Evolutionary conservation across 345 rosid genomes (phyloP).

Genomic region (Bretschneidera sinensis): DNA sequence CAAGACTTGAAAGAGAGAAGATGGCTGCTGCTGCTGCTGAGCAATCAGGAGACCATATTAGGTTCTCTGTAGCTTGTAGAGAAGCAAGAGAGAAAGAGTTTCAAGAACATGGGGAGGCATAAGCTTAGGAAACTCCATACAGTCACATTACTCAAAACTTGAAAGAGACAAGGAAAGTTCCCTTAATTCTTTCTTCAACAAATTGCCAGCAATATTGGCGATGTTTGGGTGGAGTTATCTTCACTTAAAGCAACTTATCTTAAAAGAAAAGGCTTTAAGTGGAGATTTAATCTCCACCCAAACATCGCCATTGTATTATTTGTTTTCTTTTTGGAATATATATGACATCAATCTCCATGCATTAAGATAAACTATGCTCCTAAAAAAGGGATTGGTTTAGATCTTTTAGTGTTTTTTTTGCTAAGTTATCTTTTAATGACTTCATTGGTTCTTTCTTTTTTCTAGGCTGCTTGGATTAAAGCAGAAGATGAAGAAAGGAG

Average conservation of each 20-base stretch:
- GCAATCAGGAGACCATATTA: slow-evolving; percentile 26
- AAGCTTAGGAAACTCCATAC: slow-evolving; percentile 68
- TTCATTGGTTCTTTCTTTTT: slow-evolving; percentile 13
- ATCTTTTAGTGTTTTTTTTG: too few species aligned
- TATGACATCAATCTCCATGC: neutral
- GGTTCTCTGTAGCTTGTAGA: slow-evolving; percentile 40
- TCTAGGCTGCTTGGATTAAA: slow-evolving; percentile 81
- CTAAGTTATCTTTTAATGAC: neutral
- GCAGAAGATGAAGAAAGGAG: slow-evolving; percentile 83
- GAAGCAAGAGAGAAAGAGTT: slow-evolving; percentile 74
- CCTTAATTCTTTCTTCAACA: too few species aligned
- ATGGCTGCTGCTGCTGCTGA: slow-evolving; percentile 24
- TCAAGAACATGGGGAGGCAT: slow-evolving; percentile 91
- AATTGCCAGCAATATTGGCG: too few species aligned
- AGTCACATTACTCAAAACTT: slow-evolving; percentile 67
- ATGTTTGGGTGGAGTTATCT: too few species aligned
- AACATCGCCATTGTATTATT: neutral
- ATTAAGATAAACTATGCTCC: neutral
- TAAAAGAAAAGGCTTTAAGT: too few species aligned
- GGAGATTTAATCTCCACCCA: too few species aligned
- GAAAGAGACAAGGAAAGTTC: slow-evolving; percentile 84
- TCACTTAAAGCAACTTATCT: too few species aligned
- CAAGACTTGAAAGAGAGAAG: slow-evolving; percentile 66
- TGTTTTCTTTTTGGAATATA: neutral
- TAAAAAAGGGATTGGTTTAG: too few species aligned